These are phyloP conservation scores for Zygoascus flipseniorum DNA, from an alignment of 805 yeast genomes.

Conservation along the genomic window DNA sequence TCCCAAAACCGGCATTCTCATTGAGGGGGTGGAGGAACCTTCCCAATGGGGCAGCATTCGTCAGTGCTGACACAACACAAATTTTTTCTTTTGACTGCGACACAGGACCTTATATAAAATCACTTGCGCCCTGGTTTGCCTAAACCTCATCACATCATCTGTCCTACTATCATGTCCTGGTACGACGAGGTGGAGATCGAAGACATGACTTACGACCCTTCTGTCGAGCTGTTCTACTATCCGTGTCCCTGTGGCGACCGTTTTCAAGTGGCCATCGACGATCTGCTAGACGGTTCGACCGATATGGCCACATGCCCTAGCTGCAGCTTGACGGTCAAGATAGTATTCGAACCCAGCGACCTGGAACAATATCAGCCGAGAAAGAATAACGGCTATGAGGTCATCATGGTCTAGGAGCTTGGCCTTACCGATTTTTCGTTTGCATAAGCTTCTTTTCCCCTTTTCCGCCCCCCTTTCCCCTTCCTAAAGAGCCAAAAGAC, in stretches of 20 bases:
- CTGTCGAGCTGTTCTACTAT: conserved; percentile 74
- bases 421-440: no score
- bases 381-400: neutral
- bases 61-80: neutral
- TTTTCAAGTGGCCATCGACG: conserved; percentile 80
- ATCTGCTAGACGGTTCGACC: conserved; percentile 73
- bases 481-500: no score
- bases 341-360: conserved; percentile 64
- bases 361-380: conserved; percentile 9
- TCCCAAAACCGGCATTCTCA: no score
- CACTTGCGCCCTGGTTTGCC: no score
- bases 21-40: neutral
- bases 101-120: no score
- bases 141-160: no score
- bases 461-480: no score
- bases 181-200: conserved; percentile 97
- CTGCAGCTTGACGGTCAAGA: conserved; percentile 87
- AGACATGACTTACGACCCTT: conserved; percentile 85
- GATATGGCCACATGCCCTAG: conserved; percentile 95
- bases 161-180: conserved; percentile 27
- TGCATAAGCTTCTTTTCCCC: no score
- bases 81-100: neutral
- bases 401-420: neutral
- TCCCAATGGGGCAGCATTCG: neutral
- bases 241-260: conserved; percentile 99